phyloP scores from a whole-genome alignment of 176 grass and related monocot species.

The Oryza rufipogon region DNA sequence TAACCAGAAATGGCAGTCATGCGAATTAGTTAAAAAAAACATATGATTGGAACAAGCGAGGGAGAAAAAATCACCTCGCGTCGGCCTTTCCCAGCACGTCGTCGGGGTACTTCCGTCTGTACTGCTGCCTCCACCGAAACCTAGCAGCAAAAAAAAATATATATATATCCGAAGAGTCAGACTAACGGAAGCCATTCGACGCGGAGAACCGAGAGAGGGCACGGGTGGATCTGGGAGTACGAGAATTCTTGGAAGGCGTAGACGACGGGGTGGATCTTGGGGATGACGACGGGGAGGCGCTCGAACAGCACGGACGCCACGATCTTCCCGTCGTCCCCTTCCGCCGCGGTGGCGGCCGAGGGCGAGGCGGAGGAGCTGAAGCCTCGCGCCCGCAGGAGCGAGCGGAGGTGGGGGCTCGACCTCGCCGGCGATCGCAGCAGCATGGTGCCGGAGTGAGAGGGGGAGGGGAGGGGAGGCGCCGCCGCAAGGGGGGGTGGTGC shows the following conservation, averaged over 20 bases:
- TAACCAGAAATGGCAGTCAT: not conserved
- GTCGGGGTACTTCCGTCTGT: conserved; percentile 84
- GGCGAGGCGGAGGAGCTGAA: conserved; percentile 42
- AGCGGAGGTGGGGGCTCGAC: conserved; percentile 31
- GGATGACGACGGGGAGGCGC: conserved; percentile 87
- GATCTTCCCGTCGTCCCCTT: conserved; percentile 58
- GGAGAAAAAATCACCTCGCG: conserved; percentile 42
- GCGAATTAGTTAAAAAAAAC: too few relatives aligned
- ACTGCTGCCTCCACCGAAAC: conserved; percentile 93
- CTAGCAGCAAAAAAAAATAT: conserved; percentile 42
- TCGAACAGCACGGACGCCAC: conserved; percentile 89
- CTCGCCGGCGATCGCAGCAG: conserved; percentile 43
- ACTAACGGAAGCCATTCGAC: not conserved
- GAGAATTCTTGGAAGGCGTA: conserved; percentile 98
- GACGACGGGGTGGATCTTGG: conserved; percentile 86
- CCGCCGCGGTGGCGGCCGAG: not conserved
- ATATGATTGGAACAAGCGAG: not conserved
- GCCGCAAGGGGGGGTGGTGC: conserved; percentile 5
- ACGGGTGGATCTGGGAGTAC: conserved; percentile 38
- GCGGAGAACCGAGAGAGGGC: not conserved
- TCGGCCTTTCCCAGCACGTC: conserved; percentile 69
- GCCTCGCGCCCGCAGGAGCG: conserved; percentile 40
- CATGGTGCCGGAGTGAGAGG: conserved; percentile 24
- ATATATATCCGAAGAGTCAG: not conserved
- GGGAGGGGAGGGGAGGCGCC: not conserved